Conservation (phyloP, 306 rosid genomes). For the Astragalus membranaceus region DNA sequence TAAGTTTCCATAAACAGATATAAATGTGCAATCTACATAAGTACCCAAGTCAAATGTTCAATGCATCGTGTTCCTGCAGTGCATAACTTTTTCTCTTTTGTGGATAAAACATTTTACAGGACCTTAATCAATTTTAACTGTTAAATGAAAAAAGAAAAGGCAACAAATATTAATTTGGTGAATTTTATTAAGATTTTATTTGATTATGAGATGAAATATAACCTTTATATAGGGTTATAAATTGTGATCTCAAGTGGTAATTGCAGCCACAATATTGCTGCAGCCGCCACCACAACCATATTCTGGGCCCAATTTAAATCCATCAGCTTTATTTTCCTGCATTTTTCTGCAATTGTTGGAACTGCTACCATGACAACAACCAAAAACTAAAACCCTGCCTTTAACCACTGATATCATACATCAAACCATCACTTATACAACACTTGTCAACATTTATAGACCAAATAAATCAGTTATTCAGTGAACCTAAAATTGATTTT, state of each 20-base stretch:
- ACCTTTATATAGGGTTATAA: constrained; percentile 5
- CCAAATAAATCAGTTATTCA: too few species aligned
- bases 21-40: background rate
- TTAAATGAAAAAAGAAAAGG: background rate
- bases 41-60: background rate
- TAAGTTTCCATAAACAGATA: constrained; percentile 21
- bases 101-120: background rate
- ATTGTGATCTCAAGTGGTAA: background rate
- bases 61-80: background rate
- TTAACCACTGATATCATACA: constrained; percentile 7
- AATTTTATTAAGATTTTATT: background rate
- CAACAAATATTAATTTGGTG: constrained; percentile 13
- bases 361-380: constrained; percentile 15
- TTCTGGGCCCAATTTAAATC: constrained; percentile 13
- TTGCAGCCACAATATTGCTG: constrained; percentile 12
- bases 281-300: constrained; percentile 14
- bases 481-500: too few species aligned
- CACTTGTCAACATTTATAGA: background rate
- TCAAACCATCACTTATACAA: background rate
- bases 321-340: background rate
- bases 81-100: background rate
- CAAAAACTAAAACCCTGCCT: constrained; percentile 26
- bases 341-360: constrained; percentile 7
- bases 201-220: constrained; percentile 17
- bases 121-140: background rate